Conservation (phyloP, 805 yeast genomes). For the Saturnispora zaruensis region DNA sequence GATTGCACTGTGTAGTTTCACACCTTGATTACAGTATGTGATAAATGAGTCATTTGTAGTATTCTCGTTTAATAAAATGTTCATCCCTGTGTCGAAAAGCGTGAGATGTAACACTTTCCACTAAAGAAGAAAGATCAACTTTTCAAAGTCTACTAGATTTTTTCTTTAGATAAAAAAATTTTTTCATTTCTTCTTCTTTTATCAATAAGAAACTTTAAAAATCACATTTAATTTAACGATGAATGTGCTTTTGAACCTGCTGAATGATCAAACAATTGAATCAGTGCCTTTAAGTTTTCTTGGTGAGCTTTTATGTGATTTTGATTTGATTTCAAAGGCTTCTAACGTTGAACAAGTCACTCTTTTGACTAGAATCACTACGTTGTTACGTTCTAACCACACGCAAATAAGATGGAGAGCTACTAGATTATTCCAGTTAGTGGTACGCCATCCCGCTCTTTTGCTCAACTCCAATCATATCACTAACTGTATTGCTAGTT, state of each 20-base stretch:
- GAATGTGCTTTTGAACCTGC: conserved; percentile 1
- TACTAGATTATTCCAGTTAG: conserved; percentile 34
- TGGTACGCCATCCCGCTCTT: conserved; percentile 31
- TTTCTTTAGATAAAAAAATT: not conserved
- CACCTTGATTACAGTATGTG: conserved; percentile 38
- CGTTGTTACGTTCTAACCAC: conserved; percentile 36
- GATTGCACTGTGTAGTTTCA: conserved; percentile 64
- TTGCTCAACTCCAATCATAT: conserved; percentile 33
- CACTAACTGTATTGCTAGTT: conserved; percentile 28
- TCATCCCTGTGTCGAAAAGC: not conserved
- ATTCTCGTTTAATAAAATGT: not conserved
- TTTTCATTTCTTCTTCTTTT: not conserved
- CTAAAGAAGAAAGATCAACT: not conserved
- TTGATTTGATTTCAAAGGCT: conserved; percentile 19
- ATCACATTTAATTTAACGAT: not conserved
- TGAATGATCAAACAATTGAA: conserved; percentile 1
- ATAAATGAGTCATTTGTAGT: conserved; percentile 23
- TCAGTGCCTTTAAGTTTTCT: conserved; percentile 1
- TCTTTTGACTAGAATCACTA: conserved; percentile 36
- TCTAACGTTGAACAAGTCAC: conserved; percentile 43
- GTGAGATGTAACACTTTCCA: not conserved
- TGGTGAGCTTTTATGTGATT: conserved; percentile 17
- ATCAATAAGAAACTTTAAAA: not conserved
- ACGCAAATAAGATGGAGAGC: conserved; percentile 52
- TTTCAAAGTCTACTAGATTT: not conserved